Conservation (phyloP, 768 basidiomycete species). For the Trametes cubensis region DNA sequence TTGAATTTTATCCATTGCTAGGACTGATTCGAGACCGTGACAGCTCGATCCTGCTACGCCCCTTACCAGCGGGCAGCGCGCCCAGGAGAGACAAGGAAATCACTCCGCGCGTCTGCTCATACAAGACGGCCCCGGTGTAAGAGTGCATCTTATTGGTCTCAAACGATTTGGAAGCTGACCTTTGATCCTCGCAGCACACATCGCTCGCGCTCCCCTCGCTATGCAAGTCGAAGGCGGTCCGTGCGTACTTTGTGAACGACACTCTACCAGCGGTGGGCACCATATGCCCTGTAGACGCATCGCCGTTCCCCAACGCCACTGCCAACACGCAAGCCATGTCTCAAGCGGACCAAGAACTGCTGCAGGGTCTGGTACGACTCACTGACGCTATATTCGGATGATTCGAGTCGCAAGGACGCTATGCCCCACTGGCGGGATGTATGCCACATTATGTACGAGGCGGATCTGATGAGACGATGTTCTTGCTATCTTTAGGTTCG, state of each 20-base stretch:
- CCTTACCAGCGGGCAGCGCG: constrained; percentile 28
- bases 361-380: not conserved
- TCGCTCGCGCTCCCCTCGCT: constrained; percentile 25
- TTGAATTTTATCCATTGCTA: too few relatives aligned
- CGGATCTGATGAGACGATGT: too few relatives aligned
- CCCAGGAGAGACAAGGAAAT: constrained; percentile 27
- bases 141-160: not conserved
- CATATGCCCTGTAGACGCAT: constrained; percentile 28
- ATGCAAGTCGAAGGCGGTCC: constrained; percentile 29
- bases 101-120: constrained; percentile 32
- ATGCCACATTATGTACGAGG: too few relatives aligned
- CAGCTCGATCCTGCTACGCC: constrained; percentile 36
- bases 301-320: constrained; percentile 16
- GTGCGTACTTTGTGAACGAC: constrained; percentile 33
- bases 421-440: too few relatives aligned
- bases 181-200: constrained; percentile 27
- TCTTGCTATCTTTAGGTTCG: too few relatives aligned
- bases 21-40: not conserved
- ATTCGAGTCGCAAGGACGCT: too few relatives aligned
- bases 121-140: constrained; percentile 34
- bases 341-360: not conserved
- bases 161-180: not conserved
- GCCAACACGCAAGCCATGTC: not conserved
- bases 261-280: constrained; percentile 31
- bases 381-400: not conserved